A percentile compares a stretch with the other conserved stretches of the same genome.
Conservation (phyloP, 345 rosid genomes). For the Lagerstroemia speciosa region DNA sequence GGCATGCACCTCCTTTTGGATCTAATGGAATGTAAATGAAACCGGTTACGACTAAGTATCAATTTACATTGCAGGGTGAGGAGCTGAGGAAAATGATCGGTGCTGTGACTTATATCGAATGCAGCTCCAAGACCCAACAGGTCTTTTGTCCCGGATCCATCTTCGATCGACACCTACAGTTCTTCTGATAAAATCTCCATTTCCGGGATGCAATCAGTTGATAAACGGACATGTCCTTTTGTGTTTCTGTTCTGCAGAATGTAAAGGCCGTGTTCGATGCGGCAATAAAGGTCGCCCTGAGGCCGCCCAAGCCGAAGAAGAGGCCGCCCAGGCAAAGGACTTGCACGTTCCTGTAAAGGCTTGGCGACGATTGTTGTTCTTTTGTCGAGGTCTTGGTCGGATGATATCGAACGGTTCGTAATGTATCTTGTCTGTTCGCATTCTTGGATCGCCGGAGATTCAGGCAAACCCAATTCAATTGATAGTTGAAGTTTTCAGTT, state of each 20-base stretch:
- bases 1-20: background rate
- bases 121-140: slow-evolving; percentile 15
- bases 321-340: slow-evolving; percentile 26
- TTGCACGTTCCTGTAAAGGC: slow-evolving; percentile 4
- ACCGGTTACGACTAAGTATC: background rate
- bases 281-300: slow-evolving; percentile 81
- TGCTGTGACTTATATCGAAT: slow-evolving; percentile 9
- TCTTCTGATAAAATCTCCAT: background rate
- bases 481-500: background rate
- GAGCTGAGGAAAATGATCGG: slow-evolving; percentile 11
- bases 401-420: background rate
- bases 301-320: slow-evolving; percentile 78
- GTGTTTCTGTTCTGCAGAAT: slow-evolving; percentile 38
- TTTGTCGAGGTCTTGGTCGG: background rate
- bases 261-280: slow-evolving; percentile 84
- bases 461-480: background rate
- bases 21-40: background rate
- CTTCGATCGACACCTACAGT: background rate
- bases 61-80: slow-evolving; percentile 7
- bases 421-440: background rate
- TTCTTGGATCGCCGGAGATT: background rate
- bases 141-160: background rate
- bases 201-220: background rate
- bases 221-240: background rate
- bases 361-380: background rate